Evolutionary conservation across 352 stramenopile genomes (phyloP).

Genomic region (Globisporangium parvum): DNA sequence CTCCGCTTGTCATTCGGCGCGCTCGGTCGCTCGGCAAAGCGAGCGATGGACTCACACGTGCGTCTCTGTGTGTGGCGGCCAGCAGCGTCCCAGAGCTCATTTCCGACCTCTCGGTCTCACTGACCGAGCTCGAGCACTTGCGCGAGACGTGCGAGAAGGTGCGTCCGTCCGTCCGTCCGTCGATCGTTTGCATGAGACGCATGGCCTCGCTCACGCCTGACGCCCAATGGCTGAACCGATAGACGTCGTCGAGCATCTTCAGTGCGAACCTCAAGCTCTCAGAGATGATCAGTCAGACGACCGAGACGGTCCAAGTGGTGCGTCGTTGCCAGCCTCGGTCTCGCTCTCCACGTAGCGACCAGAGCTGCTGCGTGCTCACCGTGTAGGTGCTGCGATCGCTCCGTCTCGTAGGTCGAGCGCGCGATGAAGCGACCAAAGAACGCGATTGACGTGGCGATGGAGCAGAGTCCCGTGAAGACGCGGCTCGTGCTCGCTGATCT

Average conservation of each 20-base stretch:
- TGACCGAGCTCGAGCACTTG: conserved; percentile 35
- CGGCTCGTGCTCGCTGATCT: conserved; percentile 34
- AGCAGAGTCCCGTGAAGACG: conserved; percentile 57
- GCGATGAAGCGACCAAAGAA: conserved; percentile 78
- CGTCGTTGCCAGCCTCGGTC: no score
- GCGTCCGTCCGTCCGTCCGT: neutral
- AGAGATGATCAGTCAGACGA: conserved; percentile 50
- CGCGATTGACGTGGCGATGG: conserved; percentile 62
- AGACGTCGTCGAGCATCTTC: conserved; percentile 57
- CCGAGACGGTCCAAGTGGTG: conserved; percentile 67
- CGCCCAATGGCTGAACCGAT: neutral
- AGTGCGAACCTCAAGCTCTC: conserved; percentile 46
- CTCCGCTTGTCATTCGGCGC: no score
- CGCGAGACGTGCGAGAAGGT: conserved; percentile 58
- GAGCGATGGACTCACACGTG: neutral
- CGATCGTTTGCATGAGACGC: neutral
- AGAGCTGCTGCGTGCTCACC: no score
- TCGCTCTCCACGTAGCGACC: no score
- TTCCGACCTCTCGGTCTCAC: conserved; percentile 26
- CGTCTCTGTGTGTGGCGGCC: neutral
- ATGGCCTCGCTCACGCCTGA: neutral
- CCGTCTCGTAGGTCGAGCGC: conserved; percentile 38
- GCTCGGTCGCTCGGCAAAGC: no score
- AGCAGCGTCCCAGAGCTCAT: conserved; percentile 23
- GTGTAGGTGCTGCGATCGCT: neutral